phyloP scores from a whole-genome alignment of 495 filamentous ascomycete species.

The Usnea hakonensis region DNA sequence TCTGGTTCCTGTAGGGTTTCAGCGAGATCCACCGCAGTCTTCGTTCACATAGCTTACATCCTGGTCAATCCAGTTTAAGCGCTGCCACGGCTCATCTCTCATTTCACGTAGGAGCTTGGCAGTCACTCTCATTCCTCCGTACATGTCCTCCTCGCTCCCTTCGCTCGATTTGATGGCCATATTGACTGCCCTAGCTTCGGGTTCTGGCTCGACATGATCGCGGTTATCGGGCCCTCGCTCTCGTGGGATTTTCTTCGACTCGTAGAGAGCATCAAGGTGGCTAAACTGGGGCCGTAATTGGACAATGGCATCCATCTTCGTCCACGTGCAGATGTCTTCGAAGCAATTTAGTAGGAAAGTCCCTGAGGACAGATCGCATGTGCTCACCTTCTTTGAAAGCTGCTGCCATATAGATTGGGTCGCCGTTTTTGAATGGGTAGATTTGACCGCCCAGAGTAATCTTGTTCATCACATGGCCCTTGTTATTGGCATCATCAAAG shows the following conservation, averaged over 20 bases:
- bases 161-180: constrained; percentile 58
- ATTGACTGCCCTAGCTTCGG: constrained; percentile 53
- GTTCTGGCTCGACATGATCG: constrained; percentile 34
- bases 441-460: constrained; percentile 64
- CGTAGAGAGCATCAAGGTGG: constrained; percentile 62
- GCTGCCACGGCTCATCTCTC: constrained; percentile 62
- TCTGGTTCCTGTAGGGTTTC: constrained; percentile 43
- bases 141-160: constrained; percentile 42
- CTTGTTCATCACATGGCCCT: constrained; percentile 46
- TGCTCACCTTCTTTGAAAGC: constrained; percentile 56
- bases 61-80: constrained; percentile 59
- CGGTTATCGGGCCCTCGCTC: constrained; percentile 32
- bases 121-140: constrained; percentile 38
- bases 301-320: constrained; percentile 53
- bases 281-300: constrained; percentile 69
- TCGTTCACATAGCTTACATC: constrained; percentile 39
- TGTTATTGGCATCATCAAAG: constrained; percentile 42
- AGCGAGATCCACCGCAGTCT: constrained; percentile 10
- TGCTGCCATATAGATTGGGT: constrained; percentile 65
- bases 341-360: neutral
- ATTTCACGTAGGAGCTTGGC: constrained; percentile 49
- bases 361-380: neutral
- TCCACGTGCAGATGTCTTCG: constrained; percentile 21
- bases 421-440: constrained; percentile 46
- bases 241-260: constrained; percentile 33